Evolutionary conservation across 192 early-diverging fungal species (phyloP), one percentile per base, ranked within the genome.

Genomic region (Chytriomyces sp.): DNA sequence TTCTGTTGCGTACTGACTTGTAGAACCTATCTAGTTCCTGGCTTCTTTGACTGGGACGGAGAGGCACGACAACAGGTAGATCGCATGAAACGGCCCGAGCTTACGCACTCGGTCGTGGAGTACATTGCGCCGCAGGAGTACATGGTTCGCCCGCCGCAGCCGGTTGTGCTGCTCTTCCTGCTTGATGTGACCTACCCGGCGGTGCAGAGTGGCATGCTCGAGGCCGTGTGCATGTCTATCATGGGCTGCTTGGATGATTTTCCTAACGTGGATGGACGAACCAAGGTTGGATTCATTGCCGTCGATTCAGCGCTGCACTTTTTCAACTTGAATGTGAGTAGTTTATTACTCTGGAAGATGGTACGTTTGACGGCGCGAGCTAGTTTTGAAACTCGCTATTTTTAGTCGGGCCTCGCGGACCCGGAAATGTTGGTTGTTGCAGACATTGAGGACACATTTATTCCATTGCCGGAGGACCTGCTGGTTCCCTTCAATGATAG

Each of bases 91-190:
- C 89, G 95, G 31, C 83, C 92, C 8, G 96, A 99, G 60, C 81
- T 99, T 57, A 97, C 92, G 69, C 85, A 95, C 75, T 82, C 88
- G 5, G 91, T 92, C 39, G 92, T 99, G 0, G 96, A 99, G 79
- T 98, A 93, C 81, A 84, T 98, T 66, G 96, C 96, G 22, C 95
- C 96, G 4, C 91, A 92, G 66, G 96, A 98, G 77, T 99, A 99
- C 79, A 99, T 98, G 95, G 91, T 92, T 30, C 91, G 96, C 3
- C 96, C 96, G 22, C 96, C 96, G 52, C 94, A 96, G 81, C 94
- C 96, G 30, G 90, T 94, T 40, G 93, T 94, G 19, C 90, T 93
- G 49, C 83, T 98, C 53, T 96, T 98, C 80, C 80, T 98, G 25
- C 93, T 98, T 64, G 96, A 98, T 75, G 95, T 98, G 0, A 95